A percentile compares a stretch with the other conserved stretches of the same genome.
Conservation (phyloP, 208 protist species). For the Phytomonas francai region DNA sequence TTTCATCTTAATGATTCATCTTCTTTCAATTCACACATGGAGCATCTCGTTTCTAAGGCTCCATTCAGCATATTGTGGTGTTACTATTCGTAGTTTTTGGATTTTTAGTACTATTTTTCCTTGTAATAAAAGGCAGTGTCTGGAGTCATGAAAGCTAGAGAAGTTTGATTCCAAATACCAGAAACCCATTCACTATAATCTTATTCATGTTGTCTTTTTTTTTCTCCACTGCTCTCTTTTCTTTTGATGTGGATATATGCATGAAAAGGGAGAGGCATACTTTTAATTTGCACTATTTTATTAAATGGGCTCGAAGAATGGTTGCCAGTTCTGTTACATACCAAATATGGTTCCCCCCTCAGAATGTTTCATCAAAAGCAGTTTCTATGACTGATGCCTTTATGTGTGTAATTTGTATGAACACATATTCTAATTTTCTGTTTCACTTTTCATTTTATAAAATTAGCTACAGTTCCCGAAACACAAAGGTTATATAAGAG, state of each 20-base stretch:
- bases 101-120: background rate
- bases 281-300: background rate
- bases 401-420: background rate
- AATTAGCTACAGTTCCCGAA: background rate
- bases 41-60: background rate
- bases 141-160: background rate
- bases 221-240: background rate
- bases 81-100: background rate
- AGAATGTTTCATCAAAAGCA: background rate
- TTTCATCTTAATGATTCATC: background rate
- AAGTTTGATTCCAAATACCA: background rate
- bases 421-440: background rate
- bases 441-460: background rate
- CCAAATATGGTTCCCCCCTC: background rate
- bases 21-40: background rate
- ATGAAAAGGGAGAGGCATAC: background rate
- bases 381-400: background rate
- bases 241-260: background rate
- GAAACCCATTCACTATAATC: background rate
- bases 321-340: background rate
- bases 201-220: background rate
- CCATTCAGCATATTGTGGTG: background rate
- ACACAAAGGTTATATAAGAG: background rate
- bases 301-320: background rate
- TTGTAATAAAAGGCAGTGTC: background rate